Base-by-base conservation (phyloP, 192 early-diverging fungal genomes). In the Cladochytrium replicatum region DNA sequence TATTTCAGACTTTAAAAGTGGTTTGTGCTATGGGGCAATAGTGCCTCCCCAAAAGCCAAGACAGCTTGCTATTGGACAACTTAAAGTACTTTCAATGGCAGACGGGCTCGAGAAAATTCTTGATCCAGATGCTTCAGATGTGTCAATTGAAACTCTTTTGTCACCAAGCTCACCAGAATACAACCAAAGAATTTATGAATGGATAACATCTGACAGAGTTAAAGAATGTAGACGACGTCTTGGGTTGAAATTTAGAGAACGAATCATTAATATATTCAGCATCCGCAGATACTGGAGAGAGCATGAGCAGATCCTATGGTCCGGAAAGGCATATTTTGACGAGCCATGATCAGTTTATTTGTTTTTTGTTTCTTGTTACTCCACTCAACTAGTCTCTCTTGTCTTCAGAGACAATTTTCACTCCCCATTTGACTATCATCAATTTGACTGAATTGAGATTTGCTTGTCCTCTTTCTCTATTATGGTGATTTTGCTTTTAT, bases 251-350 rank as follows among this genome's bases (percentile, higher is more conserved):
- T 44, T 69, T 23, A 25, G 67, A 15, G 44, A 66, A 30, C 43
- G 67, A n/a, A 66, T 51, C 13, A 43, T 60, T 13, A 24, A 47
- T 23, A 59, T 66, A 6, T 69, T 69, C 41, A 71, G 66, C 26
- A 57, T 69, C 54, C 30, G 48, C 2, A 57, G 62, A n/a, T 69
- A 69, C 26, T 67, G 55, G 58, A 32, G 67, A 26, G 65, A 69
- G 45, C 67, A 68, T 42, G 67, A 68, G 46, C 67, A 68, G 41
- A 34, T 68, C 11, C 43, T 71, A 13, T 70, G 57, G 61, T 49
- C 23, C 41, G 9, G 15, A 52, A n/a, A 4, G 60, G 54, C 41
- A 62, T 29, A 6, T 37, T 40, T n/a, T n/a, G n/a, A n/a, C n/a
- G n/a, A n/a, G n/a, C n/a, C n/a, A n/a, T n/a, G n/a, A n/a, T n/a